A percentile compares a stretch with the other conserved stretches of the same genome.
These are phyloP conservation scores for Panaeolus cyanescens DNA, from an alignment of 768 basidiomycete species.

Conservation along the genomic window DNA sequence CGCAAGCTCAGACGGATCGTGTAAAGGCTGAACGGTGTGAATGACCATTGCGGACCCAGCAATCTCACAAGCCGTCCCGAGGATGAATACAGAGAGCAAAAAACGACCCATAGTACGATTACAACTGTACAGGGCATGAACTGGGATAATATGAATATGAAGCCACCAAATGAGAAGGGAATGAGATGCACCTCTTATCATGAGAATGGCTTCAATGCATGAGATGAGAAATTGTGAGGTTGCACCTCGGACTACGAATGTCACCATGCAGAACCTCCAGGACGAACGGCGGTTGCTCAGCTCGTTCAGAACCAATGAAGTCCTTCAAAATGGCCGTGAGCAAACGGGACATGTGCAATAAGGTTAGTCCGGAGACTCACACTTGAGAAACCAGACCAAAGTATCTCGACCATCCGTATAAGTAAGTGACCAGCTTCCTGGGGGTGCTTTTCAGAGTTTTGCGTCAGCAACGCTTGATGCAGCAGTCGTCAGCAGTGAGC, in stretches of 20 bases:
- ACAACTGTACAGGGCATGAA: not conserved
- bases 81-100: not conserved
- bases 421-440: conserved; percentile 7
- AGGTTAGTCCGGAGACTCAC: conserved; percentile 14
- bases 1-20: not conserved
- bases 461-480: not conserved
- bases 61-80: not conserved
- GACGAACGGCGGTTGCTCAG: not conserved
- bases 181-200: conserved; percentile 16
- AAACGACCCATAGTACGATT: not conserved
- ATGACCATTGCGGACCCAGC: not conserved
- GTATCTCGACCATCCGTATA: conserved; percentile 21
- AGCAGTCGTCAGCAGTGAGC: not conserved
- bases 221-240: conserved; percentile 13
- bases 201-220: conserved; percentile 20
- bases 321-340: not conserved
- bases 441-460: not conserved
- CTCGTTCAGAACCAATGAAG: not conserved
- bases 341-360: not conserved
- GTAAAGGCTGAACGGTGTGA: not conserved
- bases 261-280: not conserved
- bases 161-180: not conserved
- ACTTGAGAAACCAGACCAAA: conserved; percentile 16
- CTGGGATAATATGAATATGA: not conserved
- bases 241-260: conserved; percentile 10